Conservation (phyloP, 2,329 filamentous ascomycete genomes). For the Grosmannia serpens region DNA sequence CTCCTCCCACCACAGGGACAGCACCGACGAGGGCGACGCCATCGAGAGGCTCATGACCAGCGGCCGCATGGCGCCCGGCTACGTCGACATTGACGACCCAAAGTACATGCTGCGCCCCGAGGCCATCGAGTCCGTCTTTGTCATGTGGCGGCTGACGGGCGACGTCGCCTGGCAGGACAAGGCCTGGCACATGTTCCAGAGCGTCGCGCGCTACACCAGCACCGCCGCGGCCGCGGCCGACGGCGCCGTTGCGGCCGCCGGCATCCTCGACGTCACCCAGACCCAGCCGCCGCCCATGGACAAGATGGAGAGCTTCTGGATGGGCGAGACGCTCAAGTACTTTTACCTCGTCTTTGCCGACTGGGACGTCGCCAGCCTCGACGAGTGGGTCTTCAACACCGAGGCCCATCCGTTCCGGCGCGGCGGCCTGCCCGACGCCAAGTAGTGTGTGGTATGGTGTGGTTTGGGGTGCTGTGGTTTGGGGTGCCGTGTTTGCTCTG, state of each 20-base stretch:
- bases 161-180: slow-evolving; percentile 52
- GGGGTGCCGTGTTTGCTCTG: neutral
- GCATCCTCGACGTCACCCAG: slow-evolving; percentile 54
- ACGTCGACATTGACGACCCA: slow-evolving; percentile 41
- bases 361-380: slow-evolving; percentile 45
- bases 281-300: slow-evolving; percentile 31
- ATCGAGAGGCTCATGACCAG: slow-evolving; percentile 26
- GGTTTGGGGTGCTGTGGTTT: neutral
- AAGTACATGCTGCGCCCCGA: slow-evolving; percentile 62
- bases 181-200: slow-evolving; percentile 64
- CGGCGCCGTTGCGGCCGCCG: slow-evolving; percentile 45
- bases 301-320: slow-evolving; percentile 67
- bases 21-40: neutral
- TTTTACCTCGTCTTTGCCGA: slow-evolving; percentile 53
- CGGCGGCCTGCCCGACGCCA: slow-evolving; percentile 6
- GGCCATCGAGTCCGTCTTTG: slow-evolving; percentile 70
- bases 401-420: slow-evolving; percentile 40
- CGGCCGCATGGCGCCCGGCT: slow-evolving; percentile 39
- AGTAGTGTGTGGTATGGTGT: neutral
- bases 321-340: slow-evolving; percentile 57
- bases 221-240: slow-evolving; percentile 24
- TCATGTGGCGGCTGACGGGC: slow-evolving; percentile 65
- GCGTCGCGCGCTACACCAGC: slow-evolving; percentile 48
- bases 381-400: slow-evolving; percentile 50
- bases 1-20: neutral